These are phyloP conservation scores for Albifimbria verrucaria DNA, from an alignment of 2,329 filamentous ascomycete genomes.

Conservation along the genomic window DNA sequence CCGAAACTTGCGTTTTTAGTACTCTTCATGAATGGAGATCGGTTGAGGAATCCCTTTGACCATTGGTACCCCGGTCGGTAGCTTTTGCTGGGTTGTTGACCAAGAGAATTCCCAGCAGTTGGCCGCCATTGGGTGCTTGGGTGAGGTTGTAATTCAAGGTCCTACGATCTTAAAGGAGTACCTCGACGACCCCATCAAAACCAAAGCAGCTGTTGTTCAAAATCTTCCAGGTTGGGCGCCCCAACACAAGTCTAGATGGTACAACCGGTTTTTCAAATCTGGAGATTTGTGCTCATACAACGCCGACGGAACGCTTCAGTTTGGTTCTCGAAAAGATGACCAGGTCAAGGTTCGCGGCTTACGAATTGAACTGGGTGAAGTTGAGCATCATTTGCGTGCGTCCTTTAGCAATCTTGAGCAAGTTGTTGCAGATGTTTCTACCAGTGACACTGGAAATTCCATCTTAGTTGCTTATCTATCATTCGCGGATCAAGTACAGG, in stretches of 20 bases:
- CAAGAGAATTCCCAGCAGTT: constrained; percentile 10
- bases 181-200: constrained; percentile 15
- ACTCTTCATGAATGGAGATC: constrained; percentile 1
- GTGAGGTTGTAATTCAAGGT: constrained; percentile 16
- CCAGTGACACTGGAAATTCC: neutral
- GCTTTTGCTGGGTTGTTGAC: constrained; percentile 13
- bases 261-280: neutral
- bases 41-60: neutral
- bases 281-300: constrained; percentile 6
- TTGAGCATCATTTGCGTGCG: constrained; percentile 5
- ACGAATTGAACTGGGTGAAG: constrained; percentile 40
- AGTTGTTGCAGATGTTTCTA: neutral
- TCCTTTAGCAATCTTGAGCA: neutral
- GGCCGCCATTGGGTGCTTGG: constrained; percentile 10
- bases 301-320: constrained; percentile 31
- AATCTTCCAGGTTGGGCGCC: no score
- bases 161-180: constrained; percentile 20
- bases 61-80: constrained; percentile 1
- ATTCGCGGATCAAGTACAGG: neutral
- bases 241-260: neutral
- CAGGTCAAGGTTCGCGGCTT: constrained; percentile 20
- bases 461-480: neutral
- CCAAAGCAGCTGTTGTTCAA: constrained; percentile 9
- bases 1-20: constrained; percentile 2
- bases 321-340: constrained; percentile 7